Conservation (phyloP, 2,329 filamentous ascomycete species). For the Fusarium udum region DNA sequence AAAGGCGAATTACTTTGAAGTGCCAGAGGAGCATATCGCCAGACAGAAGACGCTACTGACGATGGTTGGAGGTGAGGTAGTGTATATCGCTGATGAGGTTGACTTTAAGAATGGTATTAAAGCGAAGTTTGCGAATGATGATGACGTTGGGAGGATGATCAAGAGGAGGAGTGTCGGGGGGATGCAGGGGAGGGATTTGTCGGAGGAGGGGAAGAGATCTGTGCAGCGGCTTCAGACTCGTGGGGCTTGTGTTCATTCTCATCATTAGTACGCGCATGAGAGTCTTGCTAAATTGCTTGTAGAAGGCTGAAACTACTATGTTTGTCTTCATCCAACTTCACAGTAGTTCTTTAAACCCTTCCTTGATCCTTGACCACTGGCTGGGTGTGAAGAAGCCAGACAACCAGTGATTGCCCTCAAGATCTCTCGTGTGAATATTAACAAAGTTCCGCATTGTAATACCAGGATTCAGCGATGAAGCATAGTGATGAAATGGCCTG, state of each 20-base stretch:
- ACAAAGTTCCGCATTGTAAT: background rate
- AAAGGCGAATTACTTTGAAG: conserved; percentile 31
- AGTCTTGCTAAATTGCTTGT: fast-evolving
- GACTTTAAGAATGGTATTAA: conserved; percentile 15
- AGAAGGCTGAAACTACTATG: too few species aligned
- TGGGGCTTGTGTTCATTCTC: background rate
- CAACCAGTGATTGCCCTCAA: fast-evolving
- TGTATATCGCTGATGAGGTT: conserved; percentile 29
- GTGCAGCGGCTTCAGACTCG: background rate
- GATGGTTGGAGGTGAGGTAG: conserved; percentile 35
- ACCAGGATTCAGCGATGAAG: fast-evolving
- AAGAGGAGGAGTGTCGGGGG: background rate
- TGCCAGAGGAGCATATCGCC: conserved; percentile 20
- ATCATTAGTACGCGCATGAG: too few species aligned
- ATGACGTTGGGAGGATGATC: background rate
- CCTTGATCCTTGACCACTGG: background rate
- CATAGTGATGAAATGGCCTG: background rate
- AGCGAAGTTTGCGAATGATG: conserved; percentile 23
- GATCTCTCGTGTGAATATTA: background rate
- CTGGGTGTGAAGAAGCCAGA: background rate
- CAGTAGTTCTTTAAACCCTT: fast-evolving
- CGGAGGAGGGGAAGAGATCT: background rate
- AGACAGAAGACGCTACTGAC: conserved; percentile 34
- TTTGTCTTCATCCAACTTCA: background rate
- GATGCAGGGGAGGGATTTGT: background rate